Evolutionary conservation across 1,139 yeast genomes (phyloP).

Genomic region (Geotrichum bryndzae): DNA sequence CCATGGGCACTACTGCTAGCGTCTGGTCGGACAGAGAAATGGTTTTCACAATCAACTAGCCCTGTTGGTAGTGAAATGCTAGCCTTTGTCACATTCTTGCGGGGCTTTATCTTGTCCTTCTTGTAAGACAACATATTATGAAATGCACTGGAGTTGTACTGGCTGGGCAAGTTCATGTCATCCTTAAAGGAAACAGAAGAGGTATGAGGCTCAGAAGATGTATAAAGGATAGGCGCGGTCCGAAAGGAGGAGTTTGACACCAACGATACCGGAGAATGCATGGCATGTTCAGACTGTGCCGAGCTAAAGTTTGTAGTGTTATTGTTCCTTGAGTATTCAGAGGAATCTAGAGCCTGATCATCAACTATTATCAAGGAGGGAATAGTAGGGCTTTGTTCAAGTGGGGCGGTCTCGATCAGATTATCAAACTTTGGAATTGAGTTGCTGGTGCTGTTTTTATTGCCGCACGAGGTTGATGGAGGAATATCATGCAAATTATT

Average conservation of each 20-base stretch:
- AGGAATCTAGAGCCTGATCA: not conserved
- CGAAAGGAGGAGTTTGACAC: constrained; percentile 3
- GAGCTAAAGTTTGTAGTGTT: constrained; percentile 5
- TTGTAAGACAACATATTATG: constrained; percentile 25
- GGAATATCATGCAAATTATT: constrained; percentile 8
- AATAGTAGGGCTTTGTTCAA: not conserved
- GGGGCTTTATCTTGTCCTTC: constrained; percentile 22
- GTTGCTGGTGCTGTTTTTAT: not conserved
- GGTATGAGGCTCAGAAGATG: constrained; percentile 1
- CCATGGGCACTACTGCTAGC: constrained; percentile 7
- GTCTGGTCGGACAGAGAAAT: constrained; percentile 20
- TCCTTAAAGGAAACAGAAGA: constrained; percentile 11
- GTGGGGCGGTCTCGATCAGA: not conserved
- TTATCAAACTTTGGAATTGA: not conserved
- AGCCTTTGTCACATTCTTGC: constrained; percentile 23
- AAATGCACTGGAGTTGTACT: constrained; percentile 5
- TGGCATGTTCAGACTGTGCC: not conserved
- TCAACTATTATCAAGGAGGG: not conserved
- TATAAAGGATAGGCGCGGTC: constrained; percentile 3
- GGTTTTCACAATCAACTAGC: constrained; percentile 24
- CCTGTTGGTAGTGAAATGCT: constrained; percentile 27
- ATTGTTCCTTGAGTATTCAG: not conserved
- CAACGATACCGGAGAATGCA: constrained; percentile 17
- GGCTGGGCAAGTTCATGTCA: constrained; percentile 12
- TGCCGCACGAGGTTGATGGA: not conserved